Base-by-base conservation (phyloP, 345 rosid species). In the Dipteronia dyeriana region DNA sequence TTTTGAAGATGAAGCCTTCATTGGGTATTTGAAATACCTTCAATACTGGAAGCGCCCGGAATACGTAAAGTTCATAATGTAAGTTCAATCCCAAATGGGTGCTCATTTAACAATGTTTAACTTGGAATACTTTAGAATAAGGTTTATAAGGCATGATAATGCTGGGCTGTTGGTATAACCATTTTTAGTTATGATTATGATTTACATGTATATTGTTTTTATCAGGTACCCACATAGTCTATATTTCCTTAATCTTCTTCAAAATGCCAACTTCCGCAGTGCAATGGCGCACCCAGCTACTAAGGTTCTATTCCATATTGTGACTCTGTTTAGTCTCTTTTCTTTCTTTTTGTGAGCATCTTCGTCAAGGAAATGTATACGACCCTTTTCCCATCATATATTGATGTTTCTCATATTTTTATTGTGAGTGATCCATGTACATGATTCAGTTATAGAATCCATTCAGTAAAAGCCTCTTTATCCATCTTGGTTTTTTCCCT, bases 251-350 rank as follows among this genome's bases (percentile, higher is more conserved):
- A 95, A 94, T 78, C 97, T 90, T 83, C 97, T 97, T 49, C 99
- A 97, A 86, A 97, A 94, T 80, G 88, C 97, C 7, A 97, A 86
- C 84, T 97, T 94, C 85, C 89, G 98, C 75, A 85, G 53, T 88
- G 98, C 97, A 53, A 94, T 97, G 97, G 98, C 99, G 14, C 97
- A 92, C 89, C 99, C 97, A 49, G 91, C 84, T 70, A 92, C 86
- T 90, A 97, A 94, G 98, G 99, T 94, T 78, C 5, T 22, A 34
- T 71, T 81, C 75, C 51, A 51, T 7, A 51, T 16, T 51, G 9
- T 45, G 10, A 45, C 49, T 45, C 49, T 45, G 12, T 51, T 51
- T n/a, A 51, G 20, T 69, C 64, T 38, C 54, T 69, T 79, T 63
- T 64, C 41, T 64, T 9, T 31, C 45, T 70, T 68, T 51, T 23